Conservation (phyloP, 306 rosid genomes). For the Vigna unguiculata region DNA sequence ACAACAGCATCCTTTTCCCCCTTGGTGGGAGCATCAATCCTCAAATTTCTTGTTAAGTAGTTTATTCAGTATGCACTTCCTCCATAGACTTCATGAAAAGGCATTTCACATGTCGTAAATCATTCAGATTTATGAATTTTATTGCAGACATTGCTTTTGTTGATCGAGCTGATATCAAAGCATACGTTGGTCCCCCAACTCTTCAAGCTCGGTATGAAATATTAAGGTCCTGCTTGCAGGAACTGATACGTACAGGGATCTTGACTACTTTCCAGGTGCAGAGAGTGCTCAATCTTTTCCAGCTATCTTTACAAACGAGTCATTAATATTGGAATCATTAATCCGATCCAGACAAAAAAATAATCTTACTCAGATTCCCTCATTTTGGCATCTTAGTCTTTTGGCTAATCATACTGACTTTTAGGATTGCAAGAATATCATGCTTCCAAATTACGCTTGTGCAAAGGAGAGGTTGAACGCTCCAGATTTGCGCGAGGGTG, state of each 20-base stretch:
- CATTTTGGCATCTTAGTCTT: constrained; percentile 35
- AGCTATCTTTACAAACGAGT: neutral
- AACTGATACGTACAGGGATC: constrained; percentile 75
- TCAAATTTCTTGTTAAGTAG: constrained; percentile 11
- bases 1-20: neutral
- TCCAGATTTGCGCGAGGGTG: constrained; percentile 53
- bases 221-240: constrained; percentile 85
- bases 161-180: constrained; percentile 97
- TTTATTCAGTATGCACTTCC: constrained; percentile 35
- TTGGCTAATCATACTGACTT: constrained; percentile 46
- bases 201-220: constrained; percentile 96
- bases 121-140: constrained; percentile 40
- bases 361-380: neutral
- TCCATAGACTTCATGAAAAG: constrained; percentile 25
- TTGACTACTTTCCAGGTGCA: constrained; percentile 68
- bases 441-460: constrained; percentile 68
- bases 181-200: constrained; percentile 98
- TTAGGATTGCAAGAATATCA: constrained; percentile 59
- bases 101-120: constrained; percentile 41
- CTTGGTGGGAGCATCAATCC: constrained; percentile 19
- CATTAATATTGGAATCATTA: constrained; percentile 7
- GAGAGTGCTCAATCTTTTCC: constrained; percentile 33
- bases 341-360: neutral
- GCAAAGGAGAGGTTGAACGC: constrained; percentile 64
- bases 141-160: constrained; percentile 94